These are phyloP conservation scores for Hirschioporus abietinus DNA, from an alignment of 768 basidiomycete species.

Conservation along the genomic window DNA sequence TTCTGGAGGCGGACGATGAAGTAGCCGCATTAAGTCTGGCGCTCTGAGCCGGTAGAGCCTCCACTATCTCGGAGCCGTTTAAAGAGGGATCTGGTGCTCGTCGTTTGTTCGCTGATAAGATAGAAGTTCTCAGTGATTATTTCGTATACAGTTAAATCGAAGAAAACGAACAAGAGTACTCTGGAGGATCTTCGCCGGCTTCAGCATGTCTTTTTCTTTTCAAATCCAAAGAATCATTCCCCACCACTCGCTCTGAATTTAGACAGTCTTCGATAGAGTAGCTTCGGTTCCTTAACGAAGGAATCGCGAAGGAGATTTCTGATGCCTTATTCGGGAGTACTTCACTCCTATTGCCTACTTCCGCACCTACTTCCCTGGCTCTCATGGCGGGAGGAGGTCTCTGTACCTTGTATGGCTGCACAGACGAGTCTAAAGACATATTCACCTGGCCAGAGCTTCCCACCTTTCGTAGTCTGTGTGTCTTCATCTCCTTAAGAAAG, in stretches of 20 bases:
- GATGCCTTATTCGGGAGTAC: background rate
- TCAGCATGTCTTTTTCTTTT: background rate
- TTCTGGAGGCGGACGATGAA: background rate
- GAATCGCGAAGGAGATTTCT: background rate
- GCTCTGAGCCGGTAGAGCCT: background rate
- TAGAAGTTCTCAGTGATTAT: background rate
- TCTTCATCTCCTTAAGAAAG: slow-evolving; percentile 77
- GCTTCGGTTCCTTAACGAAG: background rate
- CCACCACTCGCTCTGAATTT: background rate
- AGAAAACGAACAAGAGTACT: background rate
- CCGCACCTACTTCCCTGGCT: background rate
- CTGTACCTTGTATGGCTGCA: background rate
- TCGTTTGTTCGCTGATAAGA: background rate
- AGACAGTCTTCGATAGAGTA: background rate
- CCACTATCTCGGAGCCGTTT: background rate
- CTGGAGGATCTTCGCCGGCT: too few species aligned
- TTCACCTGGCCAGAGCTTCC: slow-evolving; percentile 15
- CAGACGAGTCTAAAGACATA: background rate
- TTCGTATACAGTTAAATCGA: background rate
- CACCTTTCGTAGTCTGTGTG: slow-evolving; percentile 59
- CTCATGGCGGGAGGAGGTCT: background rate
- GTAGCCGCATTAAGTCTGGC: background rate
- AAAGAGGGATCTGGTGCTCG: background rate
- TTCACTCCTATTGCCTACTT: background rate
- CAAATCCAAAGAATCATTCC: background rate